Conservation (phyloP, 345 rosid species). For the Sisymbrium altissimum region DNA sequence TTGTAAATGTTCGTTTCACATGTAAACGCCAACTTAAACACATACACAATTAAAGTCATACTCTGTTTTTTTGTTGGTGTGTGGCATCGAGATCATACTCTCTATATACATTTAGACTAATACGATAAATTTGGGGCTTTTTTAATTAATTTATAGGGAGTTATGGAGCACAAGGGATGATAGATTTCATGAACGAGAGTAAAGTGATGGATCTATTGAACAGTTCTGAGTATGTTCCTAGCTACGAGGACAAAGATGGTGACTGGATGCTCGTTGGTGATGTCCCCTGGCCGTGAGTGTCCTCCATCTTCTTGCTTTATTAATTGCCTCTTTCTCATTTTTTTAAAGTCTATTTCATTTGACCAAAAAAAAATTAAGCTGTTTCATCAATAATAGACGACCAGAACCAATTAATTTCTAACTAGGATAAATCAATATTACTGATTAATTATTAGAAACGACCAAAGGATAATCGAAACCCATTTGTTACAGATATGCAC, state of each 20-base stretch:
- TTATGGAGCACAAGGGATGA: slow-evolving; percentile 58
- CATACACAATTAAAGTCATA: neutral
- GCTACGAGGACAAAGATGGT: slow-evolving; percentile 92
- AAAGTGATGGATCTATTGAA: slow-evolving; percentile 88
- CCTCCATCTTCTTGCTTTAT: neutral
- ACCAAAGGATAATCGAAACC: neutral
- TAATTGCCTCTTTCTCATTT: neutral
- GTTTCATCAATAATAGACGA: neutral
- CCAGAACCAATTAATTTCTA: neutral
- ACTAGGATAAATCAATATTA: neutral
- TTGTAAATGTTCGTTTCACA: neutral
- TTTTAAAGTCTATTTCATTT: no score
- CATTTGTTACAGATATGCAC: slow-evolving; percentile 23
- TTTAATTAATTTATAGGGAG: slow-evolving; percentile 3
- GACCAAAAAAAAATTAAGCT: neutral
- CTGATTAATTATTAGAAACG: neutral
- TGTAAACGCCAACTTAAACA: neutral
- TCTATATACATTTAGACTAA: neutral
- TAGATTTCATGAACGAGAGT: slow-evolving; percentile 92
- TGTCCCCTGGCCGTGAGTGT: slow-evolving; percentile 53
- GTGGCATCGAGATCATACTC: neutral
- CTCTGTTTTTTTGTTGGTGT: neutral
- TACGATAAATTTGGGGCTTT: neutral
- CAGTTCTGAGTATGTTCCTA: slow-evolving; percentile 89
- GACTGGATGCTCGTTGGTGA: slow-evolving; percentile 99